A percentile compares a stretch with the other conserved stretches of the same genome.
Conservation (phyloP, 2,329 filamentous ascomycete genomes). For the Plenodomus tracheiphilus region DNA sequence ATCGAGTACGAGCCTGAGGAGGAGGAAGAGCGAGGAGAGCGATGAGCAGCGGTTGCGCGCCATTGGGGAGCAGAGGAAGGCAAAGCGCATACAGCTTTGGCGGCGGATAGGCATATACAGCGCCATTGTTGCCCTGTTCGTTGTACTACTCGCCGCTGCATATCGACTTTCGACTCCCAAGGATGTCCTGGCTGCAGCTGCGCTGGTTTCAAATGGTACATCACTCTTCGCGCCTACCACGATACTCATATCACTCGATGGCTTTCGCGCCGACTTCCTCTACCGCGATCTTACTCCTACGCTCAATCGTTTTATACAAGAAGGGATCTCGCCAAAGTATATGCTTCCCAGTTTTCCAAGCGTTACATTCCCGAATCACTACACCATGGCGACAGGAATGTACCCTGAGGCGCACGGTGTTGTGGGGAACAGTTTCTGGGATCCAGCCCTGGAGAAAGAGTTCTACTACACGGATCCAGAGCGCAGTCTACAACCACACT, state of each 20-base stretch:
- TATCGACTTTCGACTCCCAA: conserved; percentile 56
- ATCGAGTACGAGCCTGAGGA: conserved; percentile 51
- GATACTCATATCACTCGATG: conserved; percentile 90
- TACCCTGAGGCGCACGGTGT: conserved; percentile 93
- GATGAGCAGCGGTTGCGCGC: conserved; percentile 58
- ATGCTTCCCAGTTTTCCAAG: conserved; percentile 96
- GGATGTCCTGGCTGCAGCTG: conserved; percentile 26
- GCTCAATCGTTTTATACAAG: conserved; percentile 74
- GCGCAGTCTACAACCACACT: conserved; percentile 79
- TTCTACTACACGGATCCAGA: conserved; percentile 85
- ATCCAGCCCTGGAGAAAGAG: conserved; percentile 72
- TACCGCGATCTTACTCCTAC: conserved; percentile 81
- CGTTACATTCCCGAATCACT: conserved; percentile 94
- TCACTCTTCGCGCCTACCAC: conserved; percentile 89
- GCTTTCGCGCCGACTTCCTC: conserved; percentile 93
- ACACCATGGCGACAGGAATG: conserved; percentile 86
- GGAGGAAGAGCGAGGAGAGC: conserved; percentile 46
- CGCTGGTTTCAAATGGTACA: conserved; percentile 73
- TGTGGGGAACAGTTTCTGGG: conserved; percentile 95
- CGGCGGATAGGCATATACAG: conserved; percentile 47
- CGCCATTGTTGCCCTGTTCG: conserved; percentile 57
- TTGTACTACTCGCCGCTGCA: conserved; percentile 59
- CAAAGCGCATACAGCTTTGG: conserved; percentile 41
- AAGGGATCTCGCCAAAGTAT: conserved; percentile 86
- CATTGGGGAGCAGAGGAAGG: conserved; percentile 50